Conservation (phyloP, 2,329 filamentous ascomycete genomes). For the Cladophialophora yegresii region DNA sequence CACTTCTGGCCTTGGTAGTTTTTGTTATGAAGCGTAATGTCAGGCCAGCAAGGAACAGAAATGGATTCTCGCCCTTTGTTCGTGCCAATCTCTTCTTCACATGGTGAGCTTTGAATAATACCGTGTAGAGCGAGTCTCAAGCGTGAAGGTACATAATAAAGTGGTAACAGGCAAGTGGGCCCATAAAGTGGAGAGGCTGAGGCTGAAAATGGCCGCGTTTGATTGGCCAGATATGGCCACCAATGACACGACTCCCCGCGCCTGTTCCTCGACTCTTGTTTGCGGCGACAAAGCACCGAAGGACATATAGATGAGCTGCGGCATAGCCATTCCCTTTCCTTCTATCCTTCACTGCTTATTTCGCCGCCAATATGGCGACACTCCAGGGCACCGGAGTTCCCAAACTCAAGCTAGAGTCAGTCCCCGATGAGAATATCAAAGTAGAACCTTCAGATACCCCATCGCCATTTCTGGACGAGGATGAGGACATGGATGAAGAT, state of each 20-base stretch:
- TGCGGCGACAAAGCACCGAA: neutral
- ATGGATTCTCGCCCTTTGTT: no score
- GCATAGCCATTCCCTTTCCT: neutral
- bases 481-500: constrained; percentile 72
- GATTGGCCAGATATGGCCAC: neutral
- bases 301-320: neutral
- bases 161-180: neutral
- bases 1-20: neutral
- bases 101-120: no score
- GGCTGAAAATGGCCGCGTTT: neutral
- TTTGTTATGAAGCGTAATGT: neutral
- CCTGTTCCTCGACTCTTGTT: neutral
- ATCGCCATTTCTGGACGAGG: constrained; percentile 42
- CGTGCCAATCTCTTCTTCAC: no score
- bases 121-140: no score
- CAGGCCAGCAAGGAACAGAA: no score
- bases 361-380: constrained; percentile 27
- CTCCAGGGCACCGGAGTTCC: constrained; percentile 31
- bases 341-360: neutral
- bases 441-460: constrained; percentile 32
- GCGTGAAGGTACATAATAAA: no score
- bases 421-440: constrained; percentile 30
- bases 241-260: neutral
- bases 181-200: neutral
- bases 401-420: constrained; percentile 32